Percentiles rank a stretch among this genome's conserved stretches.
phyloP scores from a whole-genome alignment of 306 rosid species.

The Dalbergia oliveri region DNA sequence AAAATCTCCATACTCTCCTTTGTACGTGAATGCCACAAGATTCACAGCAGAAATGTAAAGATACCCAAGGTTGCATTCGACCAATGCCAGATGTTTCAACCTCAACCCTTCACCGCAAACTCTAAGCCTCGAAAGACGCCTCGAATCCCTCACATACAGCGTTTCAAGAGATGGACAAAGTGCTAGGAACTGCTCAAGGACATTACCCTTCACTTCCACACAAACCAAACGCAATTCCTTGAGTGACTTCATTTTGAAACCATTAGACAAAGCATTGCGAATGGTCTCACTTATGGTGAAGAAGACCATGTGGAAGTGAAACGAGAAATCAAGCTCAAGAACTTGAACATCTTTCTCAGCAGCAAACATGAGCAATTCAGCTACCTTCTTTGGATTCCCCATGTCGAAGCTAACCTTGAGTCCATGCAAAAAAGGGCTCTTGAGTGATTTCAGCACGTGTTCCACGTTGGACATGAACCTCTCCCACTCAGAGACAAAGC shows the following conservation, averaged over 20 bases:
- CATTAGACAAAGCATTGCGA: neutral
- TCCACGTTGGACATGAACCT: neutral
- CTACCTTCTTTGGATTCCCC: slow-evolving; percentile 20
- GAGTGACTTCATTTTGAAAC: neutral
- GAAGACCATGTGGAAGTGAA: neutral
- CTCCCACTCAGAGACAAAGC: slow-evolving; percentile 8
- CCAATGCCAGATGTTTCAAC: slow-evolving; percentile 36
- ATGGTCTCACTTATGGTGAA: neutral
- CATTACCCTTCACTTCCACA: slow-evolving; percentile 25
- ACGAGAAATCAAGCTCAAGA: slow-evolving; percentile 7
- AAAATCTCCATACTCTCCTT: neutral
- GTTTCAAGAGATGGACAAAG: slow-evolving; percentile 28
- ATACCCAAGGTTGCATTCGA: neutral
- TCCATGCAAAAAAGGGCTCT: neutral
- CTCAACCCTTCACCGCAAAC: neutral
- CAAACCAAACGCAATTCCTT: neutral
- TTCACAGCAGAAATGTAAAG: slow-evolving; percentile 25
- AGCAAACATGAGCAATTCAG: slow-evolving; percentile 10
- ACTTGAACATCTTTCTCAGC: neutral
- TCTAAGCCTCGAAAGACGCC: neutral
- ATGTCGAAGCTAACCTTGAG: slow-evolving; percentile 31
- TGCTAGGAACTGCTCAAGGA: neutral
- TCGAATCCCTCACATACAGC: neutral
- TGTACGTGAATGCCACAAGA: slow-evolving; percentile 9
- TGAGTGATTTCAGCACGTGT: neutral